These are phyloP conservation scores for Aspergillus versicolor DNA, from an alignment of 2,329 filamentous ascomycete genomes.

Conservation along the genomic window DNA sequence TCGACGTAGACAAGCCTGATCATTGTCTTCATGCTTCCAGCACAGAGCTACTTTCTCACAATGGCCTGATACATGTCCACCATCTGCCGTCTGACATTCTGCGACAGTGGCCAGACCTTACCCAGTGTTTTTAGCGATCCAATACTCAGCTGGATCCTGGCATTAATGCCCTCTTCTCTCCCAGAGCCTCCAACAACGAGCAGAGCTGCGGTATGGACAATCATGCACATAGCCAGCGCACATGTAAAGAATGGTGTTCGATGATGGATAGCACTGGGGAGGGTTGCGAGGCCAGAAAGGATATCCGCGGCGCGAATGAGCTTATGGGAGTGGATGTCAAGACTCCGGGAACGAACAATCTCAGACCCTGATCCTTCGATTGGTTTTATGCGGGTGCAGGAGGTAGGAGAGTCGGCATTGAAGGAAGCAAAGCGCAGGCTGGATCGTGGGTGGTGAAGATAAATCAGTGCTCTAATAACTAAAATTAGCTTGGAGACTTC, in stretches of 20 bases:
- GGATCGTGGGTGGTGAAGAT: conserved; percentile 72
- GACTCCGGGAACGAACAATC: not conserved
- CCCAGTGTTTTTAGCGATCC: conserved; percentile 29
- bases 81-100: conserved; percentile 28
- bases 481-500: not conserved
- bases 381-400: conserved; percentile 16
- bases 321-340: conserved; percentile 64
- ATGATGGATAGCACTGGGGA: conserved; percentile 53
- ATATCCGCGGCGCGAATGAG: conserved; percentile 73
- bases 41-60: not conserved
- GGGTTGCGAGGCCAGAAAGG: conserved; percentile 69
- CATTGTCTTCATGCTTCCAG: too few relatives aligned
- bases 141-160: conserved; percentile 30
- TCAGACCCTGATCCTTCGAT: not conserved
- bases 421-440: conserved; percentile 50
- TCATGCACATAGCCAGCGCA: conserved; percentile 68
- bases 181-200: conserved; percentile 46
- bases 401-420: conserved; percentile 14
- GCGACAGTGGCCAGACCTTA: conserved; percentile 32
- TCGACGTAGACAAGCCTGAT: too few relatives aligned
- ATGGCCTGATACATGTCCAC: conserved; percentile 22
- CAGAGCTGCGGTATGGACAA: conserved; percentile 74
- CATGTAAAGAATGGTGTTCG: conserved; percentile 81
- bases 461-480: conserved; percentile 51
- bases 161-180: conserved; percentile 25